Conservation (phyloP, 192 early-diverging fungal genomes). For the Rhizoclosmatium sp. region DNA sequence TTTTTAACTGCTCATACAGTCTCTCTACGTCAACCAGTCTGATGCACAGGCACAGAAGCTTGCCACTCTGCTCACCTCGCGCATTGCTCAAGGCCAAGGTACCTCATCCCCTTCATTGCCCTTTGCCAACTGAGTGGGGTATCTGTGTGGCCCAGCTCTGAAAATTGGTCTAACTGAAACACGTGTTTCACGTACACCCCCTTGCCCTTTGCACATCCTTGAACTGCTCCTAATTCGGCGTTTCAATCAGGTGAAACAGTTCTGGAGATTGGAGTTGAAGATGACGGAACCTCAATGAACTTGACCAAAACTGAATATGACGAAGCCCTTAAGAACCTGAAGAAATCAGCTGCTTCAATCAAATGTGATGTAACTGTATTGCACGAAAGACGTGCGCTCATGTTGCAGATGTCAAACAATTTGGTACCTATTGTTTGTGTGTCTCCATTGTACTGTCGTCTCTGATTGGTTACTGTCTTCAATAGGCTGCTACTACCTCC, state of each 20-base stretch:
- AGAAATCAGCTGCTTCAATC: constrained; percentile 34
- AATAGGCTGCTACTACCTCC: constrained; percentile 1
- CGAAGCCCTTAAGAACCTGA: constrained; percentile 41
- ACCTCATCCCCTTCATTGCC: not conserved
- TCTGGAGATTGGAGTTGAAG: constrained; percentile 79
- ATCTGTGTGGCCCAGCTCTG: not conserved
- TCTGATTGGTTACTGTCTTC: not conserved
- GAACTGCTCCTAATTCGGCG: not conserved
- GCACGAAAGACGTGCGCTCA: constrained; percentile 37
- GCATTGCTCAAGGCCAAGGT: constrained; percentile 24
- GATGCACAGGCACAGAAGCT: not conserved
- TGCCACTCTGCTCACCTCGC: not conserved
- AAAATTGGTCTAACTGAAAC: not conserved
- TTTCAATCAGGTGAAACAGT: constrained; percentile 70
- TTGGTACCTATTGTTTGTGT: constrained; percentile 3
- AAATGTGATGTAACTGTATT: constrained; percentile 53
- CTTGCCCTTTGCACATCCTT: not conserved
- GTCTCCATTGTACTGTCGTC: not conserved
- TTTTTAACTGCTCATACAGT: not conserved
- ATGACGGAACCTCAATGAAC: constrained; percentile 77
- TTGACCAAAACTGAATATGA: constrained; percentile 54
- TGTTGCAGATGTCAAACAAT: constrained; percentile 30
- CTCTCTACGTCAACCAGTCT: constrained; percentile 16
- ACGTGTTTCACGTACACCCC: not conserved
- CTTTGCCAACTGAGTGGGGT: not conserved